Evolutionary conservation across 2,329 filamentous ascomycete genomes (phyloP).

Genomic region (Escovopsis sp.): DNA sequence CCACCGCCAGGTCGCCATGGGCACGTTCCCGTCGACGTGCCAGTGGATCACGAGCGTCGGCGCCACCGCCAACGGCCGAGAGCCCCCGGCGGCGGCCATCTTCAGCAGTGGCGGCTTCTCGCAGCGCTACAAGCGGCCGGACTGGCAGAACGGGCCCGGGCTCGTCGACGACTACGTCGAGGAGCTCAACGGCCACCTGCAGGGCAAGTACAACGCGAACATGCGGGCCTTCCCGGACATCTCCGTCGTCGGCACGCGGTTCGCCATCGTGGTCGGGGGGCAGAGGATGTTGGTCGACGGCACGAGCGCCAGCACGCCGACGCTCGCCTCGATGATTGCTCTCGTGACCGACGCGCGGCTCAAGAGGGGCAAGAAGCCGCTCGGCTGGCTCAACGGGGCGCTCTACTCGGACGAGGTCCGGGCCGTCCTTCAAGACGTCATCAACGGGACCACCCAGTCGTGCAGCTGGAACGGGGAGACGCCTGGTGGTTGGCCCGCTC

Average conservation of each 20-base stretch:
- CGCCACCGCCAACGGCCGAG: slow-evolving; percentile 29
- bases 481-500: slow-evolving; percentile 29
- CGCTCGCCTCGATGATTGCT: slow-evolving; percentile 39
- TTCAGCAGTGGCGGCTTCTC: slow-evolving; percentile 40
- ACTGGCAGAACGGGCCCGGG: slow-evolving; percentile 27
- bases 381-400: slow-evolving; percentile 40
- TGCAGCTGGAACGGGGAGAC: slow-evolving; percentile 22
- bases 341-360: slow-evolving; percentile 40
- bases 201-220: slow-evolving; percentile 27
- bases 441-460: slow-evolving; percentile 23
- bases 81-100: slow-evolving; percentile 26
- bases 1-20: slow-evolving; percentile 38
- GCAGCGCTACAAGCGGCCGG: slow-evolving; percentile 30
- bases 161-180: slow-evolving; percentile 25
- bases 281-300: slow-evolving; percentile 19
- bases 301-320: slow-evolving; percentile 38
- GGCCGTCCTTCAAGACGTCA: slow-evolving; percentile 26
- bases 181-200: slow-evolving; percentile 26
- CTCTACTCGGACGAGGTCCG: slow-evolving; percentile 28
- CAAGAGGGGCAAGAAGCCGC: slow-evolving; percentile 28
- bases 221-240: slow-evolving; percentile 38
- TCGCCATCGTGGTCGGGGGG: slow-evolving; percentile 23
- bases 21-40: slow-evolving; percentile 51
- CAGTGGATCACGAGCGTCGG: slow-evolving; percentile 56
- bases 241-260: slow-evolving; percentile 42